Base-by-base conservation (phyloP, 2,329 filamentous ascomycete genomes). In the Stagonosporopsis tanaceti region DNA sequence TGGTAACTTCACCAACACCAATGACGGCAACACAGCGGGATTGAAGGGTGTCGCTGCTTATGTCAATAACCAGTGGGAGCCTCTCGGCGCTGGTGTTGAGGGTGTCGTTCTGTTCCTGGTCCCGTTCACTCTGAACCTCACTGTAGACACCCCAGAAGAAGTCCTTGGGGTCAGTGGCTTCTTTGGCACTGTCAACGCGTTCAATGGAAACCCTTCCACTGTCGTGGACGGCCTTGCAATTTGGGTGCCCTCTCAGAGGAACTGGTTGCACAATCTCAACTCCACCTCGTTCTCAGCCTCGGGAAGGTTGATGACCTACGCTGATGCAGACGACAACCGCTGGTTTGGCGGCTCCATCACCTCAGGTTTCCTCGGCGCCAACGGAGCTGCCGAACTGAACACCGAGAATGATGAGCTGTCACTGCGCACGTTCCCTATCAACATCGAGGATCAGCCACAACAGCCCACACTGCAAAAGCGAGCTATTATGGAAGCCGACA, bases 81-180 rank as follows among this genome's bases (percentile, higher is more conserved):
- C 94, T 1, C 83, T 99, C 6, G 95, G 95, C 39, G 90, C 89
- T 32, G 95, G 95, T 57, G 89, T 99, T 30, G 87, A 96, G 70
- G 95, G 93, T 20, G 81, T 82, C 6, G 93, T 98, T 15, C 80
- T 82, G 48, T 84, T 85, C 47, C 87, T 97, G 53, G 89, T 96
- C 17, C 86, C 91, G 0, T 82, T 98, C 68, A 83, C 84, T 14
- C 80, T 98, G 71, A 98, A 97, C 73, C 78, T 96, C 28, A 93
- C 89, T 0, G 79, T 79, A 20, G 83, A 85, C 35, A 82, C 82
- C 17, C 84, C 87, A 0, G 92, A 97, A 73, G 84, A 85, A 12
- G 91, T 90, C 22, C 84, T 98, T 61, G 87, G 89, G 1, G 81
- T 99, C 57, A 94, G 88, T 46, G 95, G 95, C 6, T 82, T 87